Percentiles rank a stretch among this genome's conserved stretches.
These are phyloP conservation scores for Capsicum rhomboideum DNA, from an alignment of 257 asterid species.

Conservation along the genomic window DNA sequence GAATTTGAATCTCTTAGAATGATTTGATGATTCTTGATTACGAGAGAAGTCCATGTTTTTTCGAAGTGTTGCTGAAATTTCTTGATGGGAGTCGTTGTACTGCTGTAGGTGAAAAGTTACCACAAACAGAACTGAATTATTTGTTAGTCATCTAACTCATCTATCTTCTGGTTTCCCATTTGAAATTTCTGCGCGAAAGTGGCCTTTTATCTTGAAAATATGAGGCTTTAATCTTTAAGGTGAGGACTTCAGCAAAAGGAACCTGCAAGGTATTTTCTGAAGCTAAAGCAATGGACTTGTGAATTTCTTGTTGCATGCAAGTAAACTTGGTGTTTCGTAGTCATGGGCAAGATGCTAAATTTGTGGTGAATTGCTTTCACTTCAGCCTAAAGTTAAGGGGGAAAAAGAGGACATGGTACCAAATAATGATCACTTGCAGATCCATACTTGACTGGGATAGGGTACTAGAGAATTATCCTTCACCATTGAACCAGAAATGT, in stretches of 20 bases:
- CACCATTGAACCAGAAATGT: too few relatives aligned
- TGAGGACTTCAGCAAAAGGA: background rate
- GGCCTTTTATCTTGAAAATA: background rate
- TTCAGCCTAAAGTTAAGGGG: conserved; percentile 1
- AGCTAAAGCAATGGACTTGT: background rate
- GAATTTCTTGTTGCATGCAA: background rate
- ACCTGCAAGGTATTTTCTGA: background rate
- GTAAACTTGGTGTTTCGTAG: background rate
- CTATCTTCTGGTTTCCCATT: background rate
- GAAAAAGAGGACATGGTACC: conserved; percentile 1
- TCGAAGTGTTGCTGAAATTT: background rate
- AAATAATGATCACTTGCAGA: conserved; percentile 2
- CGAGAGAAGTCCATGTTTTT: conserved; percentile 29
- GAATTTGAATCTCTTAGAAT: conserved; percentile 46
- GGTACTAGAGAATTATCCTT: background rate
- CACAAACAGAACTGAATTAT: background rate
- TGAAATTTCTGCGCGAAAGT: background rate
- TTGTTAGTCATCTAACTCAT: conserved; percentile 2
- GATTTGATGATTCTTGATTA: conserved; percentile 33
- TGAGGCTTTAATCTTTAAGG: background rate
- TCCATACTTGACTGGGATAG: background rate
- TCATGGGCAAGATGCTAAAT: background rate
- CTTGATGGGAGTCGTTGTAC: background rate
- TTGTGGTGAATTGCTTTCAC: conserved; percentile 7
- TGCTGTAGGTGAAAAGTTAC: background rate